These are phyloP conservation scores for Backusella liffmaniae DNA, from an alignment of 192 early-diverging fungal genomes.

Conservation along the genomic window DNA sequence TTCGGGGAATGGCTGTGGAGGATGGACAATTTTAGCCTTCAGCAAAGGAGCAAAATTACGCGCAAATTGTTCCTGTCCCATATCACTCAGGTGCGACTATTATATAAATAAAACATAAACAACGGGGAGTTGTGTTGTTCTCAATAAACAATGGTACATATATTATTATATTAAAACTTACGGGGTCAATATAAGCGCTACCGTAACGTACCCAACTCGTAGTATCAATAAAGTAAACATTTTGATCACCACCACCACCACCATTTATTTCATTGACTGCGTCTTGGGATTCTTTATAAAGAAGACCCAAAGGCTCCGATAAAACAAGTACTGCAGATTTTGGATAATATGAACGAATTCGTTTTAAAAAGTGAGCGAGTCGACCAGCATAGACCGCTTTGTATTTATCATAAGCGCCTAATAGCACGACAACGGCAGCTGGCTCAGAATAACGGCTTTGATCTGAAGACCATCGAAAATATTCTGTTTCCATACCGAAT, in stretches of 20 bases:
- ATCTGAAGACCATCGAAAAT: conserved; percentile 12
- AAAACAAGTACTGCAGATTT: conserved; percentile 13
- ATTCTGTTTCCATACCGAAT: conserved; percentile 26
- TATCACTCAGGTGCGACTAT: conserved; percentile 26
- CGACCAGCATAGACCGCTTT: background rate
- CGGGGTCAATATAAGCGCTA: conserved; percentile 15
- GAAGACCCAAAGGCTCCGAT: conserved; percentile 24
- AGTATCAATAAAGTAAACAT: conserved; percentile 28
- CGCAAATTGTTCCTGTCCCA: conserved; percentile 21
- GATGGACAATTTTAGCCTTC: conserved; percentile 19
- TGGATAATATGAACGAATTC: background rate
- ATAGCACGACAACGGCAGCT: conserved; percentile 13
- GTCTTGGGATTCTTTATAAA: conserved; percentile 15
- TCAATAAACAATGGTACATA: background rate
- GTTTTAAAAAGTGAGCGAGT: background rate
- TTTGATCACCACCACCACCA: conserved; percentile 12
- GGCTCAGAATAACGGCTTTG: conserved; percentile 4
- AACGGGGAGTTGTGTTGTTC: background rate
- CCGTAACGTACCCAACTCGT: conserved; percentile 27
- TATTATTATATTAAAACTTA: conserved; percentile 2
- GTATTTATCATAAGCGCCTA: conserved; percentile 24
- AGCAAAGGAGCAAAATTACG: conserved; percentile 22
- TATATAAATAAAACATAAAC: conserved; percentile 2
- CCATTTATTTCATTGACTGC: conserved; percentile 12
- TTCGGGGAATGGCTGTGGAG: conserved; percentile 15